Base-by-base conservation (phyloP, 768 basidiomycete species). In the Roridomyces roridus region DNA sequence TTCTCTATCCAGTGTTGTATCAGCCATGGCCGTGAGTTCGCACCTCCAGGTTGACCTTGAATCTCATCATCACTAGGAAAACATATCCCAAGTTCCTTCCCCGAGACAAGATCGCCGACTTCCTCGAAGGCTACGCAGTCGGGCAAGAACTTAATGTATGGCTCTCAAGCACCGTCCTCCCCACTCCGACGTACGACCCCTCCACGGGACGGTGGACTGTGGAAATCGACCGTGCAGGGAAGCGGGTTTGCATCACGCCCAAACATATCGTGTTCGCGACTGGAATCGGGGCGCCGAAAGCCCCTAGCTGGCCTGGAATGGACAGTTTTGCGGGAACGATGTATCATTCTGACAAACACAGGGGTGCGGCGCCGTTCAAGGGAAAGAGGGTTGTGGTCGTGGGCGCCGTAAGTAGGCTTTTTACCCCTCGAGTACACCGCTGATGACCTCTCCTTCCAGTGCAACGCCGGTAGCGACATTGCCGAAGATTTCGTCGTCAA, bases 391-490 rank as follows among this genome's bases (percentile, higher is more conserved):
- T 51, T 12, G 44, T 61, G 14, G 59, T 61, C 14, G 46, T 61
- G 10, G 59, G 59, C 20, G 54, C 50, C 54, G 59, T 61, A 24
- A 5, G 54, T 21, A n/a, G n/a, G n/a, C n/a, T n/a, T n/a, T n/a
- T n/a, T n/a, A n/a, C n/a, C n/a, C n/a, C n/a, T n/a, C n/a, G n/a
- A n/a, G n/a, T n/a, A n/a, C n/a, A n/a, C n/a, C n/a, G n/a, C n/a
- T 31, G 7, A 6, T 12, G 6, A 8, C n/a, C n/a, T n/a, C n/a
- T n/a, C n/a, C n/a, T 51, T 6, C 15, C 15, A 61, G 59, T 61
- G 59, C 35, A 61, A 61, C 45, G 55, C 59, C 5, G 55, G 40
- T 5, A 50, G 37, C 39, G 59, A 60, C 36, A 60, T 60, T 3
- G 55, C 53, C 25, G 26, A 41, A 17, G 59, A 60, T 34, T 61